Evolutionary conservation across 441 rosid genomes (phyloP).

Genomic region (Melastoma candidum): DNA sequence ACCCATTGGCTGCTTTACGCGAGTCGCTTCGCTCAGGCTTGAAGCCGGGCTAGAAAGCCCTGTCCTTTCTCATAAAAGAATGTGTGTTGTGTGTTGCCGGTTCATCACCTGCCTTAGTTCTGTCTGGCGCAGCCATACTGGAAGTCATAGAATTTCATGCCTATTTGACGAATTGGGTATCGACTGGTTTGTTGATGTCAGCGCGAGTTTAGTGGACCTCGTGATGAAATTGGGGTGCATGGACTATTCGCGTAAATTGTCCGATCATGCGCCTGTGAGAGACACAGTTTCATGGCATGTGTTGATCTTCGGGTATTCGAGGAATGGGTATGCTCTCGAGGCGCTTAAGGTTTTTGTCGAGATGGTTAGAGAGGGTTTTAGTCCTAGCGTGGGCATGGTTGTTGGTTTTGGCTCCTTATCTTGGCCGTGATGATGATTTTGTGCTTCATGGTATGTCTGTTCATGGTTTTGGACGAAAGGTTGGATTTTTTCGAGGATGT

Average conservation of each 20-base stretch:
- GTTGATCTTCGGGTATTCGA: slow-evolving; percentile 61
- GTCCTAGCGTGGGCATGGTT: slow-evolving; percentile 40
- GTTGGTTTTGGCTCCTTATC: slow-evolving; percentile 49
- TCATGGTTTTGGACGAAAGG: slow-evolving; percentile 46
- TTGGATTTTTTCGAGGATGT: slow-evolving; percentile 40
- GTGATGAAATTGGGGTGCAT: slow-evolving; percentile 36
- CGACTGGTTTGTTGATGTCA: slow-evolving; percentile 37
- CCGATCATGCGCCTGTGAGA: slow-evolving; percentile 56
- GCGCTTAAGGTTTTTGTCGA: slow-evolving; percentile 37
- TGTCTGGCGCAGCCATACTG: slow-evolving; percentile 8
- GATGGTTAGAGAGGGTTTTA: slow-evolving; percentile 49
- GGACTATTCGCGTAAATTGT: slow-evolving; percentile 31
- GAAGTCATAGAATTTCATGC: slow-evolving; percentile 41
- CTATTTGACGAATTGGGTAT: slow-evolving; percentile 43
- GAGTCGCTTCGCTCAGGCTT: slow-evolving; percentile 34
- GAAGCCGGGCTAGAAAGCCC: slow-evolving; percentile 45
- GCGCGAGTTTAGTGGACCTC: slow-evolving; percentile 43
- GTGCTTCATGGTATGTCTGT: slow-evolving; percentile 49
- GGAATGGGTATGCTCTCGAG: slow-evolving; percentile 33
- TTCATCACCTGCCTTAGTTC: slow-evolving; percentile 8
- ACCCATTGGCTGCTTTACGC: slow-evolving; percentile 38
- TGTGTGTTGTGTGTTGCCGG: slow-evolving; percentile 9
- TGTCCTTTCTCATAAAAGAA: slow-evolving; percentile 50
- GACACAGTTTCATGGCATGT: slow-evolving; percentile 78
- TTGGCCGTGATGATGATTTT: slow-evolving; percentile 33